Conservation (phyloP, 2,329 filamentous ascomycete species). For the Mariannaea sp. region DNA sequence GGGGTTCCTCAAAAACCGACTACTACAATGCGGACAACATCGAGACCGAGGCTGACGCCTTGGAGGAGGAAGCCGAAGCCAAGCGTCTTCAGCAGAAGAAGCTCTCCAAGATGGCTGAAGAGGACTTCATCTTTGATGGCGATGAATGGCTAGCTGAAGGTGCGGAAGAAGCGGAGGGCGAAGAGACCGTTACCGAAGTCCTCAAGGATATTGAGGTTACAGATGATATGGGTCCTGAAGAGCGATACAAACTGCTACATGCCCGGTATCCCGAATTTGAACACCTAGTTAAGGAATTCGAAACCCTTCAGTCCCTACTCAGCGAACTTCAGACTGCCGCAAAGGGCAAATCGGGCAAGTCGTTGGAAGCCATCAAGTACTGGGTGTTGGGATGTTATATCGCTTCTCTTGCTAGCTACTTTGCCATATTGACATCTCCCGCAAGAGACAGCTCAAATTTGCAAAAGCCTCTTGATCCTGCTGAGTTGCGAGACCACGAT, state of each 20-base stretch:
- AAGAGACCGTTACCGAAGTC: slow-evolving; percentile 79
- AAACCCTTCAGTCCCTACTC: slow-evolving; percentile 71
- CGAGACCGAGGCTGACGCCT: slow-evolving; percentile 69
- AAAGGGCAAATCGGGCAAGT: slow-evolving; percentile 54
- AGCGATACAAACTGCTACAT: slow-evolving; percentile 75
- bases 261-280: slow-evolving; percentile 92
- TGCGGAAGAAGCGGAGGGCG: slow-evolving; percentile 54
- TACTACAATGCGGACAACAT: slow-evolving; percentile 88
- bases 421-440: slow-evolving; percentile 87
- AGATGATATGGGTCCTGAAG: slow-evolving; percentile 75
- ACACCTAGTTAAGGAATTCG: slow-evolving; percentile 78
- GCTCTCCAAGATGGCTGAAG: slow-evolving; percentile 83
- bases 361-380: slow-evolving; percentile 72
- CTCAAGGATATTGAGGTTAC: slow-evolving; percentile 83
- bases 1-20: slow-evolving; percentile 86
- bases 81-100: slow-evolving; percentile 89
- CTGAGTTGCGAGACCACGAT: slow-evolving; percentile 85
- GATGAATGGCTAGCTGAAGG: slow-evolving; percentile 75
- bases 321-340: slow-evolving; percentile 62
- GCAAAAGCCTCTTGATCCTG: slow-evolving; percentile 68
- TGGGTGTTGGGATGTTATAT: slow-evolving; percentile 85
- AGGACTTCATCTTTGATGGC: slow-evolving; percentile 93
- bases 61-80: slow-evolving; percentile 92
- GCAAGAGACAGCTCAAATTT: slow-evolving; percentile 61
- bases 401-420: slow-evolving; percentile 88